Evolutionary conservation across 371 early-diverging fungal species (phyloP), one percentile per base, ranked within the genome.

Genomic region (Rhizopus microsporus): DNA sequence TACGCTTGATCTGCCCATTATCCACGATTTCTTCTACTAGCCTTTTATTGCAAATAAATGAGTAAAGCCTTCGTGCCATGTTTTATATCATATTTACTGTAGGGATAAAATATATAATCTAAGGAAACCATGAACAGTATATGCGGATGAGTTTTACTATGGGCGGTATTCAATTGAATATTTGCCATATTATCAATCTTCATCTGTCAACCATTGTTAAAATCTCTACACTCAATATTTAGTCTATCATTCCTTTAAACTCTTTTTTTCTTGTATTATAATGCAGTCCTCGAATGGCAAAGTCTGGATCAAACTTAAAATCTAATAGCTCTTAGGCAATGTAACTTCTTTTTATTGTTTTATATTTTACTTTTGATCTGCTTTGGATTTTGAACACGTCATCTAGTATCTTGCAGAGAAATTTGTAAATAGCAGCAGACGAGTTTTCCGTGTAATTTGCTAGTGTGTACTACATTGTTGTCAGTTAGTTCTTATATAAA

Each of bases 71-170:
- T 46, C 6, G 23, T 32, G n/a, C n/a, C n/a, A n/a, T n/a, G 6
- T n/a, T 40, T 23, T 23, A 44, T 7, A 46, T 33, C 0, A 39
- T 29, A 66, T 70, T 72, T 84, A 85, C 71, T 88, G 87, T 7
- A 86, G 0, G 87, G 88, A 59, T 86, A 86, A 57, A 86, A 88
- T 0, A 80, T 71, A 72, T 80, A 86, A 62, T 88, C 82, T 5
- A 80, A 62, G 0, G 86, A 77, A 43, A 7, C 30, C 13, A 51
- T 6, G 29, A n/a, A 9, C 34, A 43, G 31, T 56, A 10, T 38
- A 45, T 8, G 0, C 13, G 12, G 1, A 44, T 49, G 10, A 29
- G 30, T 54, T 33, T 63, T 71, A 75, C 75, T 81, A 56, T 82
- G 80, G 0, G 85, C 78, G 0, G 85, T 83, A 57, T 84, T 85